Percentiles rank a stretch among this genome's conserved stretches.
These are phyloP conservation scores for Lycium barbarum DNA, from an alignment of 257 asterid genomes.

Conservation along the genomic window DNA sequence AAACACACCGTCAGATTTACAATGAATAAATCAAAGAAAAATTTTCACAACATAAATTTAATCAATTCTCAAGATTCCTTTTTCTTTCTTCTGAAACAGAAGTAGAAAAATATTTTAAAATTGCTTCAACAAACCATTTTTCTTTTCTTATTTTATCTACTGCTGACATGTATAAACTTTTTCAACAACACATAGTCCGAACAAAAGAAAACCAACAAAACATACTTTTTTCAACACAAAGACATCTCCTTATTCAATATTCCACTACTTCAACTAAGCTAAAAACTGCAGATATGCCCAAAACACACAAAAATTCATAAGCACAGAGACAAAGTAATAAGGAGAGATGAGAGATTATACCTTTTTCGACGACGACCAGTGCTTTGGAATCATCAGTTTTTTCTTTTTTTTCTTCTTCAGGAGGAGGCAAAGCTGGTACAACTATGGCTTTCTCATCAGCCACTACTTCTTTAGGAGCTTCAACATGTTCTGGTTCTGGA, in stretches of 20 bases:
- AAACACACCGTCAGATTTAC: not conserved
- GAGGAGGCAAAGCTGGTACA: slow-evolving; percentile 46
- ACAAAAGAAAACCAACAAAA: not conserved
- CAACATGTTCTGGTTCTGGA: slow-evolving; percentile 39
- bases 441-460: slow-evolving; percentile 72
- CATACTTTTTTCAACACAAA: not conserved
- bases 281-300: not conserved
- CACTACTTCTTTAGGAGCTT: slow-evolving; percentile 63
- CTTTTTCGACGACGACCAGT: slow-evolving; percentile 69
- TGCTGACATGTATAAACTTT: not conserved
- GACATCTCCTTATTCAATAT: not conserved
- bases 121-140: not conserved
- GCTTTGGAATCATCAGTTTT: slow-evolving; percentile 75
- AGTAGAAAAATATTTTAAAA: not conserved
- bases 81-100: not conserved
- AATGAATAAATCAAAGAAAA: not conserved
- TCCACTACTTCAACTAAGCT: not conserved
- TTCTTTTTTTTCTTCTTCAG: slow-evolving; percentile 43
- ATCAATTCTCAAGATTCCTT: not conserved
- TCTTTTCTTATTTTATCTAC: not conserved
- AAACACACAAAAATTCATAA: not conserved
- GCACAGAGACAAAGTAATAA: not conserved
- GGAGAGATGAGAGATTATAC: not conserved
- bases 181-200: not conserved
- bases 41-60: not conserved